Conservation (phyloP, 73 alveolate species). For the Blepharisma japonicum region DNA sequence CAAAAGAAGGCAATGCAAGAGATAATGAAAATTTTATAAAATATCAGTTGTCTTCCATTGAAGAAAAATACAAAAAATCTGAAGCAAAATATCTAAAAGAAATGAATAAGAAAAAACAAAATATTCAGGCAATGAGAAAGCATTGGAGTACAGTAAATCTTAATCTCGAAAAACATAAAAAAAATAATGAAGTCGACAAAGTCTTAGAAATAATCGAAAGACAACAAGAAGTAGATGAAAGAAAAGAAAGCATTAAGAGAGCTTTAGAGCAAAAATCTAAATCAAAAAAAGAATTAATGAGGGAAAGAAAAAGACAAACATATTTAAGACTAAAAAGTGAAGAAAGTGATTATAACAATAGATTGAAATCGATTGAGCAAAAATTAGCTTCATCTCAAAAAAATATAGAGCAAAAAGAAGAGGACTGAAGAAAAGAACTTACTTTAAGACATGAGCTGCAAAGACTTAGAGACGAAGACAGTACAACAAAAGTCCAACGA, state of each 20-base stretch:
- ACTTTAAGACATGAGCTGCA: not conserved
- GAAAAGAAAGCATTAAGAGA: no score
- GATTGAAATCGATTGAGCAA: no score
- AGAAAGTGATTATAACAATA: no score
- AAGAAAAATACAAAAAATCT: not conserved
- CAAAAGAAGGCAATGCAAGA: not conserved
- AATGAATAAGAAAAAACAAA: not conserved
- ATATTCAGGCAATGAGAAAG: not conserved
- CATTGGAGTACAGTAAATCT: not conserved
- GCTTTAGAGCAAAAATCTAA: no score
- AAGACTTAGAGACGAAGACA: not conserved
- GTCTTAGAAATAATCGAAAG: no score
- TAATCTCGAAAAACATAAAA: not conserved
- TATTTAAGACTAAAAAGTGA: no score
- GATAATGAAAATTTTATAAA: not conserved
- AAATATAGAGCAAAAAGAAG: constrained; percentile 1
- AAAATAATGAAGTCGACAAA: no score
- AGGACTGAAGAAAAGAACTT: not conserved
- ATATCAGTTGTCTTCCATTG: not conserved
- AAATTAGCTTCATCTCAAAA: not conserved
- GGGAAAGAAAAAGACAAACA: no score
- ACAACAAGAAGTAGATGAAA: no score
- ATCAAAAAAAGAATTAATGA: no score
- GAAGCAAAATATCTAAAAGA: not conserved
- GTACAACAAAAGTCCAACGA: constrained; percentile 2